Base-by-base conservation (phyloP, 2,329 filamentous ascomycete species). In the Cladophialophora immunda region DNA sequence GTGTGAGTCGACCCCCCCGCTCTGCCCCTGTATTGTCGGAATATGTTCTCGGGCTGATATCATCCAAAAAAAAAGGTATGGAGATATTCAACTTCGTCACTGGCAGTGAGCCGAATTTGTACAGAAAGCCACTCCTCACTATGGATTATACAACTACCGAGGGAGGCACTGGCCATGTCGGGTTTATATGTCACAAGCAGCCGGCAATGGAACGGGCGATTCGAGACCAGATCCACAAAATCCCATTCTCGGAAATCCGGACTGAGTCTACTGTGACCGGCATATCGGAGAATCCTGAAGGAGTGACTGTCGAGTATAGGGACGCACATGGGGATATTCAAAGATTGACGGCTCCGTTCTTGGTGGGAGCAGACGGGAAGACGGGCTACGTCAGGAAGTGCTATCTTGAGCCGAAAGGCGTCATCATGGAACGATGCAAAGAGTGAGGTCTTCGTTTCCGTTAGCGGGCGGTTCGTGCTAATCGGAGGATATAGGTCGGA, bases 371-470 rank as follows among this genome's bases (percentile, higher is more conserved):
- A 2, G 72, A 79, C 69, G 73, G 75, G 1, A 78, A 73, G 66
- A 76, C 68, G 71, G 77, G 77, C 36, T 76, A 69, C 65, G 75
- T 73, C 17, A 67, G 75, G 13, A 77, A 77, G 60, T 67, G 68
- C 7, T 77, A 75, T 64, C 67, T 77, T 2, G 66, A 77, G 60
- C 71, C 75, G 11, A 72, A 64, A 58, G 75, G 75, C 3, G 67
- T 76, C 13, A 56, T 63, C 29, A 64, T 71, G 69, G 62, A 67
- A 34, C 63, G 57, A 34, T 69, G 66, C 45, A 61, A 71, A 66
- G 62, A 66, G 68, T 71, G 34, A 64, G 68, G 65, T 13, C 52
- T 22, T 30, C 58, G 4, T 57, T 13, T 27, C 17, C 13, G 30
- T 19, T 32, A 8, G 17, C 8, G 17, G 17, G 19, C 3, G 45